Conservation (phyloP, 345 rosid genomes). For the Hibiscus trionum region DNA sequence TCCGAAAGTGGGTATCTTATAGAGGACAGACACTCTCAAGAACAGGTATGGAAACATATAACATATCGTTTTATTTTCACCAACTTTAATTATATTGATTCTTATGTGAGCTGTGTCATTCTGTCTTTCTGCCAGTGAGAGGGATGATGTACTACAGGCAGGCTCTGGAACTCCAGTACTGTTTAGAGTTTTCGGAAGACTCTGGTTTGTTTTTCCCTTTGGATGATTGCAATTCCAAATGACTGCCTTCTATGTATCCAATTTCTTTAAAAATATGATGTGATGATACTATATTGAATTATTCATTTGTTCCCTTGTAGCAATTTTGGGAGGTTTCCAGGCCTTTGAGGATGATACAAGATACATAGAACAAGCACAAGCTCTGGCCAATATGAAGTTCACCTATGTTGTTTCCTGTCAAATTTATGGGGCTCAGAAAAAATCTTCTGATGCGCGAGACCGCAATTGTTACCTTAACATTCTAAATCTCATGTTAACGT, state of each 20-base stretch:
- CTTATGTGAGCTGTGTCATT: slow-evolving; percentile 6
- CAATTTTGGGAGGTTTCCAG: slow-evolving; percentile 22
- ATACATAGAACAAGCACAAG: slow-evolving; percentile 34
- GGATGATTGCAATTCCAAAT: neutral
- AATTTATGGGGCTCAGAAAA: slow-evolving; percentile 76
- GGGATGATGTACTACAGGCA: slow-evolving; percentile 94
- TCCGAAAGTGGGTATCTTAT: slow-evolving; percentile 82
- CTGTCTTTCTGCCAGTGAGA: slow-evolving; percentile 49
- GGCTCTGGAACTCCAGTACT: slow-evolving; percentile 73
- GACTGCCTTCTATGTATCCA: neutral
- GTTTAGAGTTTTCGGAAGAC: slow-evolving; percentile 57
- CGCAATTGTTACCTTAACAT: slow-evolving; percentile 68
- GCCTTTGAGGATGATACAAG: slow-evolving; percentile 22
- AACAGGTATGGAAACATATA: slow-evolving; percentile 48
- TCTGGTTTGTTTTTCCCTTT: slow-evolving; percentile 39
- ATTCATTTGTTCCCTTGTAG: slow-evolving; percentile 31
- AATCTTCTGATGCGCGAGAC: slow-evolving; percentile 43
- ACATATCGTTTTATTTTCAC: neutral
- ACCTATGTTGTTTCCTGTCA: slow-evolving; percentile 98
- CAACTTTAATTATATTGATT: slow-evolving; percentile 2
- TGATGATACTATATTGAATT: slow-evolving; percentile 2
- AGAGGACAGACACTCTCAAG: slow-evolving; percentile 93
- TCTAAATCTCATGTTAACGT: slow-evolving; percentile 80
- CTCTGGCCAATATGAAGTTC: slow-evolving; percentile 85
- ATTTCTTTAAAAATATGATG: slow-evolving; percentile 7